Base-by-base conservation (phyloP, 1,284 basidiomycete species). In the Fomes fomentarius region DNA sequence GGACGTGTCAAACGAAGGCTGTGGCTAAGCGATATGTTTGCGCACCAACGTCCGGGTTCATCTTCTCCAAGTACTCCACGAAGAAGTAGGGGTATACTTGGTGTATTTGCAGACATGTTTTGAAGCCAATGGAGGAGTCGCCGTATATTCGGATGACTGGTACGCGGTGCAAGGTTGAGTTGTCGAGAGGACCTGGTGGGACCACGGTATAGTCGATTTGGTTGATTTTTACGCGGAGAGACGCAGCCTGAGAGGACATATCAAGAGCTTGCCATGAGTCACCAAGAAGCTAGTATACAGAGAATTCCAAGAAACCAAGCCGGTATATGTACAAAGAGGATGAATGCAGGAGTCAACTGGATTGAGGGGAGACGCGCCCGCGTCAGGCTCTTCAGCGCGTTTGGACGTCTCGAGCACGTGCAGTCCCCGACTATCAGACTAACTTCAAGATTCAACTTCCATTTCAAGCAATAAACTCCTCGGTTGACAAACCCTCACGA, bases 71-170 rank as follows among this genome's bases (percentile, higher is more conserved):
- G 68, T 92, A 93, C 61, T 89, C 85, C 50, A 91, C 76, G 63
- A 81, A 91, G 67, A 91, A 84, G 69, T 93, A 93, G 3, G 91
- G 90, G 72, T 86, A 92, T 33, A 85, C 91, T 82, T 94, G 86
- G 73, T 98, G 96, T 22, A 98, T 76, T 75, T 98, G 91, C 10
- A 94, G 79, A 68, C 94, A 96, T 33, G 93, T 84, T 66, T 89
- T 91, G 67, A 85, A 78, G 3, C 93, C 91, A 1, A 75, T 70
- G 0, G 92, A 91, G 1, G 93, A 92, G 15, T 87, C 78, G 15
- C 96, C 96, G 71, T 89, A 98, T 51, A 98, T 87, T 47, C 94
- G 82, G 48, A 98, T 78, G 3, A 95, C 81, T 12, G 96, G 96
- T 15, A 90, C 85, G 26, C 76, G 77, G 11, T 78, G 78, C 19